A percentile compares a stretch with the other conserved stretches of the same genome.
phyloP scores from a whole-genome alignment of 1,139 yeast species.

The Zygoascus sp. region DNA sequence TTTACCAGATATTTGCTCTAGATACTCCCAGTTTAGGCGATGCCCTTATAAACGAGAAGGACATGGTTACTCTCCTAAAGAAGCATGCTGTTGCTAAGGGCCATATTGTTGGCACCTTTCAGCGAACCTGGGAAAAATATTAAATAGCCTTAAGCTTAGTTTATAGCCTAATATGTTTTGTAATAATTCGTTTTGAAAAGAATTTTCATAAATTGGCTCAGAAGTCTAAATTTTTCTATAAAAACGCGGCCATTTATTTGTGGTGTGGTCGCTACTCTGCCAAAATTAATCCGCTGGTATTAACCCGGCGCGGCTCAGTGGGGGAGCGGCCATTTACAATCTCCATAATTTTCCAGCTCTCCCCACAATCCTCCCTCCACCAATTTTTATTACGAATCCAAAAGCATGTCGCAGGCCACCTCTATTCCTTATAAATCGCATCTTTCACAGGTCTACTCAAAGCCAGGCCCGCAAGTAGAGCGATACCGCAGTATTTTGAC shows the following conservation, averaged over 20 bases:
- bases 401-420: conserved; percentile 4
- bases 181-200: too few relatives aligned
- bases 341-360: background rate
- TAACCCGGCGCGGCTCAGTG: background rate
- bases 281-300: too few relatives aligned
- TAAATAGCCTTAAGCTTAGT: too few relatives aligned
- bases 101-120: conserved; percentile 20
- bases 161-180: too few relatives aligned
- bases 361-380: background rate
- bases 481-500: conserved; percentile 26
- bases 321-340: background rate
- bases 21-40: conserved; percentile 13
- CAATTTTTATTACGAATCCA: background rate
- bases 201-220: background rate
- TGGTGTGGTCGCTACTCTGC: too few relatives aligned
- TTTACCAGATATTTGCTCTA: conserved; percentile 21
- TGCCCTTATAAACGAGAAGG: conserved; percentile 5
- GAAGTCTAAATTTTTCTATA: too few relatives aligned
- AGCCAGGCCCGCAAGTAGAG: conserved; percentile 20
- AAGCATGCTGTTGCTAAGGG: conserved; percentile 21
- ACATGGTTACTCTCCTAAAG: conserved; percentile 11
- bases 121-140: conserved; percentile 18
- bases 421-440: conserved; percentile 19
- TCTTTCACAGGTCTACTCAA: conserved; percentile 24
- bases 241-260: too few relatives aligned